phyloP scores from a whole-genome alignment of 2,329 filamentous ascomycete species.

The Monosporascus sp. region DNA sequence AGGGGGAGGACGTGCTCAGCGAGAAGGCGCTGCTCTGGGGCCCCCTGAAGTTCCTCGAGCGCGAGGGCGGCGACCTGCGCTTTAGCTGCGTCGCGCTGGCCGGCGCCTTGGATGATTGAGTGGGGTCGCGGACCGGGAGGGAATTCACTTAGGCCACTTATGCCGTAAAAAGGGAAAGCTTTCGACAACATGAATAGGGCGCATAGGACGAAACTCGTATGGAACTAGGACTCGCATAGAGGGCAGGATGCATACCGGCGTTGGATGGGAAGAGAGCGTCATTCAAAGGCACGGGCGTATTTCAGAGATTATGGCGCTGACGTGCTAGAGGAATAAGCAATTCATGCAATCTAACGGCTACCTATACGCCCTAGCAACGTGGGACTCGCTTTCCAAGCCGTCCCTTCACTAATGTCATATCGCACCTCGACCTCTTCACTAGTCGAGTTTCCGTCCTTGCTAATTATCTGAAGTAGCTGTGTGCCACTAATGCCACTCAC shows the following conservation, averaged over 20 bases:
- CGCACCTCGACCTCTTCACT: too few relatives aligned
- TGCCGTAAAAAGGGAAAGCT: background rate
- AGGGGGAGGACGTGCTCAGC: conserved; percentile 68
- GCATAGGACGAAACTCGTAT: background rate
- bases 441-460: too few relatives aligned
- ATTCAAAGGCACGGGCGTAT: background rate
- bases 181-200: background rate
- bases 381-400: background rate
- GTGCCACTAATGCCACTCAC: too few relatives aligned
- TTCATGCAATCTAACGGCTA: background rate
- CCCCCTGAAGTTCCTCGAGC: conserved; percentile 50
- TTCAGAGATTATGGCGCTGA: background rate
- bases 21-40: conserved; percentile 70
- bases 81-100: conserved; percentile 56
- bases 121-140: background rate
- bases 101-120: conserved; percentile 40
- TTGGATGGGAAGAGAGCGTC: background rate
- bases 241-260: background rate
- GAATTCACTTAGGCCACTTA: too few relatives aligned
- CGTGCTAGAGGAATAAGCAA: background rate
- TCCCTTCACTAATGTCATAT: too few relatives aligned
- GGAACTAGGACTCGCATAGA: background rate
- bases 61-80: conserved; percentile 51
- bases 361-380: background rate
- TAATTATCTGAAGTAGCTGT: too few relatives aligned